Conservation (phyloP, 2,329 filamentous ascomycete species). For the Fusarium scirpi region DNA sequence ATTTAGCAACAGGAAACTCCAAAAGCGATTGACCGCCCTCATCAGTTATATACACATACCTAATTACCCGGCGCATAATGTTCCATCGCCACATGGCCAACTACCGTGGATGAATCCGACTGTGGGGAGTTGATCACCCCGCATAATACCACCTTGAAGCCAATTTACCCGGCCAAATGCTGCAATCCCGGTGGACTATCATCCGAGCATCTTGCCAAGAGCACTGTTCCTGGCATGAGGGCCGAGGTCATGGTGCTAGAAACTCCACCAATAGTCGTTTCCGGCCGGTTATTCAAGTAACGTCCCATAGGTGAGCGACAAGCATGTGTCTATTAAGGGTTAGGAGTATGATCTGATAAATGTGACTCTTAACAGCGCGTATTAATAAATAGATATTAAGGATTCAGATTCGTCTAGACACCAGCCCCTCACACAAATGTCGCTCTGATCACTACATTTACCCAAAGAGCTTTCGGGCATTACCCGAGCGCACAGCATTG, state of each 20-base stretch:
- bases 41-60: not conserved
- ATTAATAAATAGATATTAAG: no score
- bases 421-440: no score
- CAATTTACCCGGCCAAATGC: constrained; percentile 6
- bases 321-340: not conserved
- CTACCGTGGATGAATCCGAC: constrained; percentile 4
- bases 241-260: not conserved
- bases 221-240: not conserved
- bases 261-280: constrained; percentile 12
- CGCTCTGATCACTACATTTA: not conserved
- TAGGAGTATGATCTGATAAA: not conserved
- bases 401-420: no score
- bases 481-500: constrained; percentile 12
- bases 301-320: not conserved
- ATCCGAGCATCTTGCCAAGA: not conserved
- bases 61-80: not conserved
- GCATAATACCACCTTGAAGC: not conserved
- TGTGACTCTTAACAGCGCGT: no score
- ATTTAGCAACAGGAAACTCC: not conserved
- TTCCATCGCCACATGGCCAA: not conserved
- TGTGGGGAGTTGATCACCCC: constrained; percentile 19
- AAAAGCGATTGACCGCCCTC: no score
- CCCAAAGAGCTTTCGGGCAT: constrained; percentile 5
- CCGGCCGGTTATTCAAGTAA: not conserved
- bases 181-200: not conserved